Conservation (phyloP, 371 early-diverging fungal genomes). For the Astathelohania contejeani region DNA sequence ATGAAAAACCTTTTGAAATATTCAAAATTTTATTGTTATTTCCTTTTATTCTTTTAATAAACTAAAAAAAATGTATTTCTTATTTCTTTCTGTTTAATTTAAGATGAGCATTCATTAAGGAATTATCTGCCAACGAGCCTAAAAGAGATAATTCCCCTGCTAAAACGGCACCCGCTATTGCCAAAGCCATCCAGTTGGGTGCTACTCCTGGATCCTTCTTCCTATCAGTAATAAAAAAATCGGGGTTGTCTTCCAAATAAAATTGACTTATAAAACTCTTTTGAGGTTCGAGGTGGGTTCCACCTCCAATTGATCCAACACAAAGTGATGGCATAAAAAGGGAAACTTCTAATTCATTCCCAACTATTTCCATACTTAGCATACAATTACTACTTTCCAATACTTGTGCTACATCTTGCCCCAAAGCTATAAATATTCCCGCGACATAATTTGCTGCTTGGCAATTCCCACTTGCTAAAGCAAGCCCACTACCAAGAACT, state of each 20-base stretch:
- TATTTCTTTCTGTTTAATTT: constrained; percentile 24
- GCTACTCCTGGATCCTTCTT: constrained; percentile 60
- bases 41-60: no score
- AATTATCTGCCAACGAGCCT: constrained; percentile 45
- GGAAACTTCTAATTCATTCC: constrained; percentile 62
- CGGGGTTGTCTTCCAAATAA: constrained; percentile 66
- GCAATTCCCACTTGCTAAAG: constrained; percentile 75
- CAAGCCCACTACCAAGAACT: constrained; percentile 67
- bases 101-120: constrained; percentile 26
- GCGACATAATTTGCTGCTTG: constrained; percentile 83
- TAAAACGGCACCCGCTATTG: constrained; percentile 75
- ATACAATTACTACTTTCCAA: constrained; percentile 81
- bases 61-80: no score
- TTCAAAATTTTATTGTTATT: no score
- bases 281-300: constrained; percentile 69
- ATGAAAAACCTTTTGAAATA: no score
- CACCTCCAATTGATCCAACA: constrained; percentile 84
- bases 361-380: constrained; percentile 71
- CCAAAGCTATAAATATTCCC: constrained; percentile 76
- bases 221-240: constrained; percentile 57
- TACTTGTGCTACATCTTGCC: constrained; percentile 87
- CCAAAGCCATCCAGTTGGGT: constrained; percentile 61
- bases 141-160: constrained; percentile 79
- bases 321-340: constrained; percentile 83
- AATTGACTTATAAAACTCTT: constrained; percentile 71